Conservation (phyloP, 2,329 filamentous ascomycete genomes). For the Diaporthe sp. region DNA sequence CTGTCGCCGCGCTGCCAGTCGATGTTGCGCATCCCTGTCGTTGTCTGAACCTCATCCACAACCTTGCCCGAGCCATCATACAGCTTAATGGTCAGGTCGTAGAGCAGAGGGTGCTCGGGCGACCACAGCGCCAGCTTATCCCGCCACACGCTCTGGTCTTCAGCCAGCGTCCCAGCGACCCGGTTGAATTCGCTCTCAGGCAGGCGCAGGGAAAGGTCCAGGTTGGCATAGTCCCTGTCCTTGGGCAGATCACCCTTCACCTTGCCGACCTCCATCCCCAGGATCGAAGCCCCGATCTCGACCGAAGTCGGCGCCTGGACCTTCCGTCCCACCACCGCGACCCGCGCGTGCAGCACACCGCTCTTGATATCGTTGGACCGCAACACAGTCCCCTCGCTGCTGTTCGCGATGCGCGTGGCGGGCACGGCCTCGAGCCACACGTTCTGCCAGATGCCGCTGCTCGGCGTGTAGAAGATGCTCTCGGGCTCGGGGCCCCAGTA, state of each 20-base stretch:
- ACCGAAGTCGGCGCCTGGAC: slow-evolving; percentile 61
- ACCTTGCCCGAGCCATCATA: slow-evolving; percentile 55
- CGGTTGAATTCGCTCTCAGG: slow-evolving; percentile 52
- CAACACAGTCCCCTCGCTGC: slow-evolving; percentile 69
- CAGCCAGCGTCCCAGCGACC: slow-evolving; percentile 49
- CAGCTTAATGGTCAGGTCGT: slow-evolving; percentile 67
- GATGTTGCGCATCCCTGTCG: slow-evolving; percentile 71
- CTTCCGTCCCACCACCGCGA: slow-evolving; percentile 63
- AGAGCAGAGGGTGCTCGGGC: slow-evolving; percentile 68
- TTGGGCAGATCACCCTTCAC: slow-evolving; percentile 57
- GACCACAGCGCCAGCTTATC: slow-evolving; percentile 73
- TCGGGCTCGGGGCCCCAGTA: slow-evolving; percentile 73
- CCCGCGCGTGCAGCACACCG: slow-evolving; percentile 62
- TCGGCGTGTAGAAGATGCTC: slow-evolving; percentile 70
- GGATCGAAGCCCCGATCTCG: slow-evolving; percentile 66
- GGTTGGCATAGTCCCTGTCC: slow-evolving; percentile 61
- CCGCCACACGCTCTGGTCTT: slow-evolving; percentile 58
- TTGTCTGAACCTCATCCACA: slow-evolving; percentile 70
- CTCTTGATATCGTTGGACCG: slow-evolving; percentile 65
- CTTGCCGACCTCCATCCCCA: slow-evolving; percentile 60
- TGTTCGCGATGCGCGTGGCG: slow-evolving; percentile 63
- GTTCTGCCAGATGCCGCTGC: slow-evolving; percentile 69
- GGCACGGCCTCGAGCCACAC: slow-evolving; percentile 71
- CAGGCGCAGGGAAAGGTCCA: slow-evolving; percentile 61
- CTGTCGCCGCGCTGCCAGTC: slow-evolving; percentile 70